These are phyloP conservation scores for Leccinum subgranulosum DNA, from an alignment of 768 basidiomycete species.

Conservation along the genomic window DNA sequence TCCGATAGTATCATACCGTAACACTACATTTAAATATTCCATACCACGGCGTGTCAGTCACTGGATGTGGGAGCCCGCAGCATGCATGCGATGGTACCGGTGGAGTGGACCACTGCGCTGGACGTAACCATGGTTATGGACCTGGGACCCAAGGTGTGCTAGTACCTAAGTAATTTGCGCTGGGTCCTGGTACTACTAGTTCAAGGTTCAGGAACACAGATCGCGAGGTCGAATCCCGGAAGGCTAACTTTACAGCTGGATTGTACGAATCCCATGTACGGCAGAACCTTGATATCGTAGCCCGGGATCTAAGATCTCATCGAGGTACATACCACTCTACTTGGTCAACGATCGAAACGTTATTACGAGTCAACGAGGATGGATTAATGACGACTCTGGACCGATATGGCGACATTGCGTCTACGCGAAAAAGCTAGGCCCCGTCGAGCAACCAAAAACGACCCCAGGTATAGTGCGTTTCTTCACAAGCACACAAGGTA, in stretches of 20 bases:
- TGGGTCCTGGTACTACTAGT: background rate
- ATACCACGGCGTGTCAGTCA: background rate
- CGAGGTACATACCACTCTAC: background rate
- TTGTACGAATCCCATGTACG: conserved; percentile 7
- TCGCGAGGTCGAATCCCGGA: conserved; percentile 6
- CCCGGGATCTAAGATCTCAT: background rate
- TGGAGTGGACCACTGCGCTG: background rate
- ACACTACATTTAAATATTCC: background rate
- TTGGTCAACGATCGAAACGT: background rate
- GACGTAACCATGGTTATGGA: background rate
- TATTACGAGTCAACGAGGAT: background rate
- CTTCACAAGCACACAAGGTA: conserved; percentile 2
- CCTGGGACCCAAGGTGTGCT: background rate
- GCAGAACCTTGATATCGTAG: conserved; percentile 5
- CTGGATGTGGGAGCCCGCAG: background rate
- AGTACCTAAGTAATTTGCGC: background rate
- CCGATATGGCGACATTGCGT: conserved; percentile 3
- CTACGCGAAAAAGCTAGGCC: conserved; percentile 9
- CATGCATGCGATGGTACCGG: background rate
- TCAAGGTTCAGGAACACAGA: background rate
- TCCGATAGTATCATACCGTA: conserved; percentile 6
- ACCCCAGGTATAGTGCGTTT: conserved; percentile 2
- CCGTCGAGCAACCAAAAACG: background rate
- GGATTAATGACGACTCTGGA: background rate
- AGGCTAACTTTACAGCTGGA: background rate